Base-by-base conservation (phyloP, 805 yeast species). In the Nakazawaea laoshanensis region DNA sequence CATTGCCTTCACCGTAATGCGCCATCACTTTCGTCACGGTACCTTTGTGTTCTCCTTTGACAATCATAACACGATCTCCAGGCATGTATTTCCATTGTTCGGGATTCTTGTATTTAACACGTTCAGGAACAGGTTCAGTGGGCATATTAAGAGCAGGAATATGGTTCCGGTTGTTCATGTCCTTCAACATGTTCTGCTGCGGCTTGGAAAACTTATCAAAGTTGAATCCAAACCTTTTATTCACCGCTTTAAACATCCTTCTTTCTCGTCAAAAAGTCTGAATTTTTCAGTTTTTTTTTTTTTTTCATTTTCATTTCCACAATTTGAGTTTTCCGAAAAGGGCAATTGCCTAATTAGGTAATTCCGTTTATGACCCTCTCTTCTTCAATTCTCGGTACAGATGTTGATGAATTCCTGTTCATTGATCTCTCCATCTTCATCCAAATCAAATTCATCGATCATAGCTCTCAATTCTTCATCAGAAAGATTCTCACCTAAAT, bases 391-490 rank as follows among this genome's bases (percentile, higher is more conserved):
- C 46, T 86, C 95, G 13, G 85, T 76, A 53, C 95, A 86, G 26
- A 87, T 85, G 38, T 82, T 82, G 40, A 86, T 83, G 50, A 88
- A 87, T 58, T 88, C 96, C 42, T 84, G 85, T 49, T 84, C 94
- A 49, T 80, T 80, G 44, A 87, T 88, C 43, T 84, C 95, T 32
- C 97, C 97, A 54, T 92, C 97, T 36, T 85, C 94, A 52, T 92
- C 96, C 32, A 88, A 60, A 58, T 92, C 99, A 51, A 92, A 92
- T 55, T 89, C 97, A 41, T 88, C 95, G 43, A 92, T 92, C 98
- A 92, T 92, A 4, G 96, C 96, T 44, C 83, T 70, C 32, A 92
- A 63, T 50, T 92, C 98, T 38, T 86, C 95, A 45, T 92, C 99
- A 5, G 85, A 77, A 37, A 92, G 61, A 45, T 80, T 83, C 54